A percentile compares a stretch with the other conserved stretches of the same genome.
Conservation (phyloP, 306 rosid genomes). For the Amphicarpaea edgeworthii region DNA sequence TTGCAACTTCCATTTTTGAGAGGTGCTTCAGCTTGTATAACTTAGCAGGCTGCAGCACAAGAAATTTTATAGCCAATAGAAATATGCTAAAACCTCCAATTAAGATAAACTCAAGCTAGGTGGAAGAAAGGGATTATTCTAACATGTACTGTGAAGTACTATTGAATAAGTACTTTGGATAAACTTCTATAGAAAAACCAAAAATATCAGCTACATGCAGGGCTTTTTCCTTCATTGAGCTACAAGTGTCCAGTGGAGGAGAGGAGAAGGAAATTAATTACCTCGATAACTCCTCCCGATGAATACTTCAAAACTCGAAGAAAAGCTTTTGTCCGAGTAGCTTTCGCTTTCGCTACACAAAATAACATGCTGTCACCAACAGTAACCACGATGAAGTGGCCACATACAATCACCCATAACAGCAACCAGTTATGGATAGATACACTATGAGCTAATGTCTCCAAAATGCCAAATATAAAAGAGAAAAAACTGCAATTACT, state of each 20-base stretch:
- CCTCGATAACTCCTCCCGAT: slow-evolving; percentile 92
- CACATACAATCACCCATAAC: slow-evolving; percentile 27
- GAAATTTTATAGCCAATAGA: slow-evolving; percentile 27
- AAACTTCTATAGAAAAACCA: too few species aligned
- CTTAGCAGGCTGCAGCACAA: slow-evolving; percentile 82
- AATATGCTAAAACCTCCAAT: slow-evolving; percentile 5
- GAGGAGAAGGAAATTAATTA: slow-evolving; percentile 50
- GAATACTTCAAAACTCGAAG: slow-evolving; percentile 92
- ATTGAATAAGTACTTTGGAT: too few species aligned
- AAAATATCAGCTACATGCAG: slow-evolving; percentile 1
- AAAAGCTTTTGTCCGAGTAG: slow-evolving; percentile 83
- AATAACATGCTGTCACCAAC: slow-evolving; percentile 43
- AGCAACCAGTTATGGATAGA: slow-evolving; percentile 10
- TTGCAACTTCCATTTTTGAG: slow-evolving; percentile 84
- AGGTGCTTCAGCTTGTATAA: slow-evolving; percentile 96
- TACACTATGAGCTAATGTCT: slow-evolving; percentile 15
- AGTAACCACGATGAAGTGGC: slow-evolving; percentile 31
- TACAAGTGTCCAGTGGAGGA: neutral
- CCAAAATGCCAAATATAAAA: neutral
- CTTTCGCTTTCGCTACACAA: slow-evolving; percentile 76
- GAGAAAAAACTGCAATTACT: slow-evolving; percentile 16
- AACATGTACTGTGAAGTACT: slow-evolving; percentile 2
- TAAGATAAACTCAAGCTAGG: slow-evolving; percentile 22
- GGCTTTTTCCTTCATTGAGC: neutral
- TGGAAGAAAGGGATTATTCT: neutral